phyloP scores from a whole-genome alignment of 805 yeast species.

The Suhomyces faveliae region DNA sequence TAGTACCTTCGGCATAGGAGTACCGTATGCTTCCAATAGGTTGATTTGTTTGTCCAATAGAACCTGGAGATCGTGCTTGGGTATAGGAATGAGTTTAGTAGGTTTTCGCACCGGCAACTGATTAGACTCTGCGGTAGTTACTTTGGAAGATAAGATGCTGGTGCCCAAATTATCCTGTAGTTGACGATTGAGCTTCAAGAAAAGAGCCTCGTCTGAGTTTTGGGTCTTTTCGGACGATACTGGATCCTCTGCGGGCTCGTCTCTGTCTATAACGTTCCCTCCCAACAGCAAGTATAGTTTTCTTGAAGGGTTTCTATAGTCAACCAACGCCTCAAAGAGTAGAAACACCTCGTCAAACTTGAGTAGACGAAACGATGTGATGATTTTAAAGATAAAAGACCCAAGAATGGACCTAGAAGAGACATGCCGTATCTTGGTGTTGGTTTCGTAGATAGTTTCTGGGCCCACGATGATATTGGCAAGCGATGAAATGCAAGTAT shows the following conservation, averaged over 20 bases:
- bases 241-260: not conserved
- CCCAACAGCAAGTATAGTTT: slow-evolving; percentile 18
- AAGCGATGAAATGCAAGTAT: slow-evolving; percentile 26
- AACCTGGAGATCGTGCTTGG: slow-evolving; percentile 51
- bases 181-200: slow-evolving; percentile 6
- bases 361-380: slow-evolving; percentile 40
- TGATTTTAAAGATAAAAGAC: slow-evolving; percentile 40
- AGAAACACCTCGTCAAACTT: slow-evolving; percentile 46
- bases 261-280: slow-evolving; percentile 1
- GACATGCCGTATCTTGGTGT: slow-evolving; percentile 3
- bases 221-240: slow-evolving; percentile 2
- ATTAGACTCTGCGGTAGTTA: not conserved
- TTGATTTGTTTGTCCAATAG: slow-evolving; percentile 54
- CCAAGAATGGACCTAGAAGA: slow-evolving; percentile 38
- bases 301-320: slow-evolving; percentile 28
- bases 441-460: slow-evolving; percentile 5
- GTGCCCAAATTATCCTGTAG: slow-evolving; percentile 9
- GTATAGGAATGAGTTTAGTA: slow-evolving; percentile 33
- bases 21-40: slow-evolving; percentile 51
- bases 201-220: slow-evolving; percentile 4
- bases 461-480: slow-evolving; percentile 13
- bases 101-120: not conserved
- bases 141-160: slow-evolving; percentile 8
- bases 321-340: slow-evolving; percentile 37
- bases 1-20: slow-evolving; percentile 47